These are phyloP conservation scores for Boletus pseudo-olivaceus DNA, from an alignment of 768 basidiomycete genomes.

Conservation along the genomic window DNA sequence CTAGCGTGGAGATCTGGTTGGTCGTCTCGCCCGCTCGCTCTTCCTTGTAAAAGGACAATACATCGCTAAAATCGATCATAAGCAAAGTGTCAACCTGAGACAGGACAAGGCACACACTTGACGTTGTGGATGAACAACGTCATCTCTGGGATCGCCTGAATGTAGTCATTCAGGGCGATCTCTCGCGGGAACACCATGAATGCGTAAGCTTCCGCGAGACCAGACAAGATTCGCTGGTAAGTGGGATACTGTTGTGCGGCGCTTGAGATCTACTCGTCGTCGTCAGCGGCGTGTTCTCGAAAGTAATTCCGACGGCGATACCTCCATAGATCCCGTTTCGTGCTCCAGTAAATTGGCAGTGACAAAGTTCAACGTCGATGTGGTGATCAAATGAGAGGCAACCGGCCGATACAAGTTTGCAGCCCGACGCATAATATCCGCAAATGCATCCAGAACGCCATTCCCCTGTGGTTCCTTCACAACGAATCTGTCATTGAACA, in stretches of 20 bases:
- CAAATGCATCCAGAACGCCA: conserved; percentile 33
- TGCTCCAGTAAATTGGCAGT: conserved; percentile 33
- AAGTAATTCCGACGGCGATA: not conserved
- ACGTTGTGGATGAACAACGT: conserved; percentile 30
- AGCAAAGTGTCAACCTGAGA: not conserved
- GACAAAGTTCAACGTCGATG: conserved; percentile 35
- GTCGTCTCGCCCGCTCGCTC: conserved; percentile 33
- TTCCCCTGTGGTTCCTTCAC: conserved; percentile 26
- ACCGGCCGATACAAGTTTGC: conserved; percentile 27
- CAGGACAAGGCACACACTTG: conserved; percentile 31
- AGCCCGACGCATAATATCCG: conserved; percentile 29
- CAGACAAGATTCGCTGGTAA: conserved; percentile 31
- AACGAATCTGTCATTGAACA: conserved; percentile 36
- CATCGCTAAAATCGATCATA: conserved; percentile 27
- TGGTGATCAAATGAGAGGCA: conserved; percentile 34
- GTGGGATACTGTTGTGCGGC: conserved; percentile 26
- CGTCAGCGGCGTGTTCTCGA: not conserved
- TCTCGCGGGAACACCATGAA: conserved; percentile 36
- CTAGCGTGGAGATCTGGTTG: conserved; percentile 35
- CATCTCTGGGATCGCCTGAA: conserved; percentile 40
- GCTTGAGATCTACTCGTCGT: conserved; percentile 12
- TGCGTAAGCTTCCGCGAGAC: conserved; percentile 33
- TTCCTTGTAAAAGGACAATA: conserved; percentile 43
- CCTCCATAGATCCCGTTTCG: conserved; percentile 29
- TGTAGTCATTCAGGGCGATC: conserved; percentile 31